Evolutionary conservation across 2,329 filamentous ascomycete species (phyloP), one percentile per base, ranked within the genome.

Genomic region (Pseudodiploospora longispora): DNA sequence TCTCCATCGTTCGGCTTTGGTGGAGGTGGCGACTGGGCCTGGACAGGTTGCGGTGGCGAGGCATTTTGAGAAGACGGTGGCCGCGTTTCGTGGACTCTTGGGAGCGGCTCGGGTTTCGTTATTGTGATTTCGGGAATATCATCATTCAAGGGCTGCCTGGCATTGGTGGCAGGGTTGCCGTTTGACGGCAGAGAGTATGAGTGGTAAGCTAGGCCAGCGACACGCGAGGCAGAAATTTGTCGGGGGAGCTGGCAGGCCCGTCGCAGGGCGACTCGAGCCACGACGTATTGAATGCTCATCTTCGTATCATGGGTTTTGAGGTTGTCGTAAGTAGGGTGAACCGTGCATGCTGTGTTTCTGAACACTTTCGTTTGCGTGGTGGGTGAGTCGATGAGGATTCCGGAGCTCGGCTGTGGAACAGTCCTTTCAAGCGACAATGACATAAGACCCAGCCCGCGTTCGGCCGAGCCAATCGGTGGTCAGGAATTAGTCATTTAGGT

Each of bases 1-100:
- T 86, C 82, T 38, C 65, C 62, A 60, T 89, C 84, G 28, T 72
- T 66, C 27, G 82, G 53, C 41, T 53, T 53, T 38, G 52, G 52
- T 47, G 48, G 40, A 45, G 51, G 30, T 42, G 46, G 50, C 36
- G 42, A 38, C 37, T 10, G 52, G 43, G 50, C 40, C 44, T 51
- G 38, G 39, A 47, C 35, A 40, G 54, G 7, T 40, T 53, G 27
- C 43, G 51, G 34, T 42, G 45, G 31, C 50, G 46, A 34, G 48
- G 46, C 46, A 57, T 47, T 54, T 43, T 53, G 56, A 7, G 49
- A 46, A 34, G 51, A 56, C 6, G 69, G 71, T 12, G 71, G 69
- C n/a, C 72, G 61, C 7, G 74, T 76, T 60, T 78, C 72, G 59
- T 75, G 71, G 38, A 74, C 67, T 48, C 65, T 59, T n/a, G 73